A percentile compares a stretch with the other conserved stretches of the same genome.
phyloP scores from a whole-genome alignment of 441 rosid genomes.

The Euphorbia corollata region DNA sequence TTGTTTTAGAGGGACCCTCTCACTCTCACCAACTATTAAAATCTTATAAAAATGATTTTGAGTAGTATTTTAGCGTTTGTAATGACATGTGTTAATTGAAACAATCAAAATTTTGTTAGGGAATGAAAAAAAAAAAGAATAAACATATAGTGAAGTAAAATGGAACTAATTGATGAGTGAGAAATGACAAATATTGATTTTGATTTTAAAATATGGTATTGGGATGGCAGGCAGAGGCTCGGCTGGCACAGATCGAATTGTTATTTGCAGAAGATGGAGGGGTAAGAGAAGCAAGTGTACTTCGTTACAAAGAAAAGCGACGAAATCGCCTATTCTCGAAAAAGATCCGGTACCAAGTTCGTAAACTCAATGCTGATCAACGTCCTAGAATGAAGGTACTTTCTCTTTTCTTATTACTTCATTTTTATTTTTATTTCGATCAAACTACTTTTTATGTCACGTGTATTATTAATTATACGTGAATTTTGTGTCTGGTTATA shows the following conservation, averaged over 20 bases:
- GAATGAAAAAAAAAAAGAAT: neutral
- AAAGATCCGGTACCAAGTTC: conserved; percentile 79
- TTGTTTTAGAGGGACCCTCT: neutral
- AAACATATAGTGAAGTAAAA: too few relatives aligned
- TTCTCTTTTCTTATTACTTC: neutral
- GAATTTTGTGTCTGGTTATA: too few relatives aligned
- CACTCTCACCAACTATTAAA: neutral
- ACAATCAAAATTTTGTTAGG: neutral
- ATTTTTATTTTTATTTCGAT: too few relatives aligned
- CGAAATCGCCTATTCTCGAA: conserved; percentile 70
- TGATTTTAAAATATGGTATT: too few relatives aligned
- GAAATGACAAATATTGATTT: neutral
- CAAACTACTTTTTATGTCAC: too few relatives aligned
- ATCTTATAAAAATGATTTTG: too few relatives aligned
- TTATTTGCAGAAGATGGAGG: conserved; percentile 48
- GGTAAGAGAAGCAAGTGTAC: conserved; percentile 71
- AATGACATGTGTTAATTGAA: neutral
- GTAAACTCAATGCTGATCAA: conserved; percentile 75
- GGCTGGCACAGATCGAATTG: conserved; percentile 57
- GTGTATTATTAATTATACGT: too few relatives aligned
- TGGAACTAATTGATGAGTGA: too few relatives aligned
- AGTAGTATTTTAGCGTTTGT: neutral
- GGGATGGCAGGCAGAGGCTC: conserved; percentile 34
- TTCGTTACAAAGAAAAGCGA: conserved; percentile 82
- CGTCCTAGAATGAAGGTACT: conserved; percentile 85